Base-by-base conservation (phyloP, 1,139 yeast species). In the Saccharomyces hybrid region DNA sequence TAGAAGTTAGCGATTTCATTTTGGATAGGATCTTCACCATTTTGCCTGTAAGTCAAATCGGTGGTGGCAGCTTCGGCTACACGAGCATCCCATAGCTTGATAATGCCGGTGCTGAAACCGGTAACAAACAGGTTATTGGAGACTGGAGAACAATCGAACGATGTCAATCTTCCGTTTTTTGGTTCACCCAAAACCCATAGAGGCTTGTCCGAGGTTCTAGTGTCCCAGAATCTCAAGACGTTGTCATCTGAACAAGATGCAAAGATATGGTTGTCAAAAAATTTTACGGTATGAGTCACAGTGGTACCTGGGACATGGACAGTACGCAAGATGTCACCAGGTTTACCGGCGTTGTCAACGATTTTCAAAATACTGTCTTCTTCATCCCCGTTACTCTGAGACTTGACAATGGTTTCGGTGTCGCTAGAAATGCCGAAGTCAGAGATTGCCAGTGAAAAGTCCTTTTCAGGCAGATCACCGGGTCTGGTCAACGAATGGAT, bases 61-160 rank as follows among this genome's bases (percentile, higher is more conserved):
- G 58, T 55, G 4, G 64, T 58, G 6, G 67, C 64, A 24, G 63
- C 63, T 32, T 61, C 60, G 1, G 64, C 64, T 6, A 68, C 63
- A 53, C 71, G 63, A 28, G 65, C 58, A 59, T 68, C 71, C 71
- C 71, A 68, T 48, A 68, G 57, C 50, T 67, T 68, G 49, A 67
- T 59, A 32, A 62, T 59, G 51, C 71, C 71, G 2, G 67, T 62
- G 26, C 64, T 64, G 2, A 67, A 62, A 49, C 71, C 71, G 5
- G 69, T 67, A 9, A 63, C 64, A 49, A 67, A 67, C 47, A 67
- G 46, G 26, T 63, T 64, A 47, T 62, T 64, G 4, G 66, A 58
- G 2, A 62, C 56, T 34, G 61, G 63, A 1, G 70, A 66, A 2
- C 60, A 57, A 48, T 63, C 67, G 46, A 66, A 64, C 4, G 65